Conservation (phyloP, 768 basidiomycete genomes). For the Russula sp. region DNA sequence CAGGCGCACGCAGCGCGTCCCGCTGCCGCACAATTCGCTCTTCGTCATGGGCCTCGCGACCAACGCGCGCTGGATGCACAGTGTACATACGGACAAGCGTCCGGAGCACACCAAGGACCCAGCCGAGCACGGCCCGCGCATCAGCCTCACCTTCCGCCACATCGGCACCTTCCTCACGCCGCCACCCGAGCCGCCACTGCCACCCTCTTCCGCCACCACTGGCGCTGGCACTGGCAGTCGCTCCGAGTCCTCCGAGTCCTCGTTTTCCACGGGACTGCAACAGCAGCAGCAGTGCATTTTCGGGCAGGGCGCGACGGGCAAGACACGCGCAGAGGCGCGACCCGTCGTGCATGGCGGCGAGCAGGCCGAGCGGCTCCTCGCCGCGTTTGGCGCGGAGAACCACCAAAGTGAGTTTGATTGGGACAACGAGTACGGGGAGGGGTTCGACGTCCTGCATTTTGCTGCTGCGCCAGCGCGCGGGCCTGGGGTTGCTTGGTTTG, state of each 20-base stretch:
- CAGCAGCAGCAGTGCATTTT: slow-evolving; percentile 47
- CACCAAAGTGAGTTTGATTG: too few relatives aligned
- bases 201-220: neutral
- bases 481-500: too few relatives aligned
- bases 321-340: slow-evolving; percentile 48
- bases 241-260: too few relatives aligned
- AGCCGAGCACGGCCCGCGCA: slow-evolving; percentile 53
- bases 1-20: slow-evolving; percentile 47
- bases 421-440: too few relatives aligned
- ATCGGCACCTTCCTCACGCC: slow-evolving; percentile 67
- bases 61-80: slow-evolving; percentile 70
- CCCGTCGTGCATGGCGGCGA: slow-evolving; percentile 39
- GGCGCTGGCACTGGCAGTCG: too few relatives aligned
- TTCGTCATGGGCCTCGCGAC: slow-evolving; percentile 73
- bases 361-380: too few relatives aligned
- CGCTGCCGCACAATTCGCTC: slow-evolving; percentile 76
- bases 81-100: slow-evolving; percentile 67
- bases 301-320: slow-evolving; percentile 32
- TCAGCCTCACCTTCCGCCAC: slow-evolving; percentile 73
- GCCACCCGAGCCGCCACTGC: neutral
- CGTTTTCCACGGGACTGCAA: slow-evolving; percentile 26
- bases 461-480: neutral
- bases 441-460: slow-evolving; percentile 43
- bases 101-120: slow-evolving; percentile 53
- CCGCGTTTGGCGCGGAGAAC: too few relatives aligned